Base-by-base conservation (phyloP, 768 basidiomycete genomes). In the Russula compacta region DNA sequence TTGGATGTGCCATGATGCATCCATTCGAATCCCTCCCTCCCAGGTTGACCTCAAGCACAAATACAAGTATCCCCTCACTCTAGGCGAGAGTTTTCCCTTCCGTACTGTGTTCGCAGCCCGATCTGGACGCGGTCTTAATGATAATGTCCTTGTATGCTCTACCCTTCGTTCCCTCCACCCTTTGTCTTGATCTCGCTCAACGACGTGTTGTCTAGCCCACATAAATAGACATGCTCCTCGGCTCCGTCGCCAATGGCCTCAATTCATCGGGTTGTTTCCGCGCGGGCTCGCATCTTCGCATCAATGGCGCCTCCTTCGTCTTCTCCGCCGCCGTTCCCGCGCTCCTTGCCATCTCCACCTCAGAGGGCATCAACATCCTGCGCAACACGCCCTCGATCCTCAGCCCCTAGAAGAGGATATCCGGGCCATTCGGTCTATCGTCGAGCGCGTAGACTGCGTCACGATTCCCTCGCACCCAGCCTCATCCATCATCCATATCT, bases 261-360 rank as follows among this genome's bases (percentile, higher is more conserved):
- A 83, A 83, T 61, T 83, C 95, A 0, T 79, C 81, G 2, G 97
- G 95, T 51, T 95, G 97, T 1, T 99, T 98, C 81, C 98, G 95
- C 69, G 92, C 92, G 3, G 97, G 97, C 29, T 87, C 89, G 1
- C 73, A 74, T 15, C 80, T 83, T 42, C 93, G 93, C 50, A 97
- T 95, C 81, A 98, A 98, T 71, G 92, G 91, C 17, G 86, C 92
- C 4, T 85, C 93, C 0, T 95, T 92, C 71, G 93, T 99, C 61
- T 99, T 93, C 78, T 97, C 95, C 1, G 97, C 97, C 17, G 85
- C 95, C 3, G 85, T 95, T 77, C 97, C 97, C 0, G 83, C 92
- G 3, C 80, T 95, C 44, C 84, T 98, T 40, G 85, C 92, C 21
- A 93, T 92, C 64, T 84, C 87, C 66, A 91, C 85, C 2, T 94